These are phyloP conservation scores for Naganishia liquefaciens DNA, from an alignment of 1,284 basidiomycete genomes.

Conservation along the genomic window DNA sequence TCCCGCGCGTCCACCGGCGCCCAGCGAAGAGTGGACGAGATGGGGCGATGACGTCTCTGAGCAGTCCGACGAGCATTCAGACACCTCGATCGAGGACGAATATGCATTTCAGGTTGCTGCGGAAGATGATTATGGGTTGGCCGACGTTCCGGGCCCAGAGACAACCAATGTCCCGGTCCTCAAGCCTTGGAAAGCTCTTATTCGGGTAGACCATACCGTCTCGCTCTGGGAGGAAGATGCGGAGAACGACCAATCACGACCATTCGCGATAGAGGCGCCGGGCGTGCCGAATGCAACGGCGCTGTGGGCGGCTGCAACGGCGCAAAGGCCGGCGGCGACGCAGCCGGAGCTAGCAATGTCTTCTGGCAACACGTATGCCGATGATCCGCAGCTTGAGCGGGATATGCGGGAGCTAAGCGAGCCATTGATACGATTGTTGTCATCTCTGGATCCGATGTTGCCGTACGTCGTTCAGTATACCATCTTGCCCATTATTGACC, in stretches of 20 bases:
- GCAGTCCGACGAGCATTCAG: slow-evolving; percentile 27
- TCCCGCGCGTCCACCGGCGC: slow-evolving; percentile 62
- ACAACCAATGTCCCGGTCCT: slow-evolving; percentile 49
- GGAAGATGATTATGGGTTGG: slow-evolving; percentile 6
- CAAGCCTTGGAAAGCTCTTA: slow-evolving; percentile 88
- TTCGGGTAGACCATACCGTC: slow-evolving; percentile 59
- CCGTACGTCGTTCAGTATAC: slow-evolving; percentile 40
- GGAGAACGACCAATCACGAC: slow-evolving; percentile 18
- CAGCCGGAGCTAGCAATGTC: slow-evolving; percentile 24
- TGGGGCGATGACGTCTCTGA: slow-evolving; percentile 46
- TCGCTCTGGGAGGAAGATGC: slow-evolving; percentile 38
- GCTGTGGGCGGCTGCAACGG: slow-evolving; percentile 9
- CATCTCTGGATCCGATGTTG: slow-evolving; percentile 62
- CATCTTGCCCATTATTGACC: slow-evolving; percentile 8
- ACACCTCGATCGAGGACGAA: slow-evolving; percentile 37
- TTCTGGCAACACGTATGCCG: slow-evolving; percentile 22
- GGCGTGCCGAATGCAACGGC: slow-evolving; percentile 55
- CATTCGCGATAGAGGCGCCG: background rate
- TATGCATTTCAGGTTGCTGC: slow-evolving; percentile 11
- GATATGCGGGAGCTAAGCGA: slow-evolving; percentile 51
- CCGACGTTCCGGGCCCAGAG: slow-evolving; percentile 30
- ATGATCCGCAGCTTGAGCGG: slow-evolving; percentile 31
- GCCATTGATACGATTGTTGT: slow-evolving; percentile 64
- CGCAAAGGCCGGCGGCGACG: slow-evolving; percentile 8
- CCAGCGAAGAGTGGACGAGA: slow-evolving; percentile 64